Conservation (phyloP, 176 grass and related monocot species). For the Panicum miliaceum region DNA sequence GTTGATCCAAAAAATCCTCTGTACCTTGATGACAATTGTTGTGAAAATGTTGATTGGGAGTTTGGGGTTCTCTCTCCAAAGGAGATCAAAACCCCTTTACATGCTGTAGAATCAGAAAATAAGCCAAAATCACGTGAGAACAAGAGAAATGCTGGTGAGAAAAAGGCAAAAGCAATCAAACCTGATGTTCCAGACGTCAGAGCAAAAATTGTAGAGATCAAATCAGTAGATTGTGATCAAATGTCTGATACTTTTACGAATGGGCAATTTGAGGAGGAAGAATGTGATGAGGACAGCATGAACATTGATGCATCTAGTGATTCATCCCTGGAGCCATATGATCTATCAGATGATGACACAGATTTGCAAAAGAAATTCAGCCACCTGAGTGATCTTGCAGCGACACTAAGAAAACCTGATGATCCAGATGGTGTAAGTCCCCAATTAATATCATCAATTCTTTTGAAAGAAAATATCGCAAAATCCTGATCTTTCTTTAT, state of each 20-base stretch:
- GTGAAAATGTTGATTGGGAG: conserved; percentile 85
- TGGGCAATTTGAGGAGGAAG: conserved; percentile 48
- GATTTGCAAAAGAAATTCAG: conserved; percentile 80
- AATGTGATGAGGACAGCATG: conserved; percentile 49
- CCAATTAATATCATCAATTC: conserved; percentile 1
- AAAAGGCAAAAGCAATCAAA: conserved; percentile 55
- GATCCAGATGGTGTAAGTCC: conserved; percentile 92
- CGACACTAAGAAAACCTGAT: conserved; percentile 85
- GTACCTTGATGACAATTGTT: conserved; percentile 85
- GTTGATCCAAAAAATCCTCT: conserved; percentile 95
- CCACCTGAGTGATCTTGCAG: conserved; percentile 71
- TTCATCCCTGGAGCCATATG: conserved; percentile 89
- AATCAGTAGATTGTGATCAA: conserved; percentile 58
- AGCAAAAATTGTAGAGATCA: conserved; percentile 54
- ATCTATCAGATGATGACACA: conserved; percentile 83
- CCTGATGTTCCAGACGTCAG: conserved; percentile 35
- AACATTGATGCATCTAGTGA: conserved; percentile 71
- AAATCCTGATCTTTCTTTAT: conserved; percentile 27
- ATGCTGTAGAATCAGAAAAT: conserved; percentile 44
- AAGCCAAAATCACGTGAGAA: conserved; percentile 50
- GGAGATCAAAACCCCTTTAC: conserved; percentile 47
- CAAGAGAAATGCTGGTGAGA: conserved; percentile 53
- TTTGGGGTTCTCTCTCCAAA: conserved; percentile 74
- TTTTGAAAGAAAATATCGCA: conserved; percentile 29
- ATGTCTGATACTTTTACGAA: conserved; percentile 42